Conservation (phyloP, 108 stramenopile genomes). For the Bacterosira constricta region DNA sequence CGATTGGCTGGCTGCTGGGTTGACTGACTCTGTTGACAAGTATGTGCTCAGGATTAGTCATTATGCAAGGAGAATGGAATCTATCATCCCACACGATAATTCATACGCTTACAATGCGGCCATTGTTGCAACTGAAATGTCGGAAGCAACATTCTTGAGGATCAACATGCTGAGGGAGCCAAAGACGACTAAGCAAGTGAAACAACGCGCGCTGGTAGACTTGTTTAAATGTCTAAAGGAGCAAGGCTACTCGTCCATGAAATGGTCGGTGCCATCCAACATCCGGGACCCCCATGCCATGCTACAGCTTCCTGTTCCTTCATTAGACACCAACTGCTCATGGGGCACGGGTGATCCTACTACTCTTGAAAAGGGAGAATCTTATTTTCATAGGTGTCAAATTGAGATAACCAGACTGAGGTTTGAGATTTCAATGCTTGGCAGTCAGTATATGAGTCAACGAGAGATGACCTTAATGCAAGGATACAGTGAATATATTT, state of each 20-base stretch:
- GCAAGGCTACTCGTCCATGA: conserved; percentile 69
- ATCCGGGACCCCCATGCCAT: conserved; percentile 62
- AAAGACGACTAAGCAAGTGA: conserved; percentile 86
- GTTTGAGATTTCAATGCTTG: conserved; percentile 70
- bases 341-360: not conserved
- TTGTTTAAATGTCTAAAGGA: conserved; percentile 83
- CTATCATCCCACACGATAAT: conserved; percentile 21
- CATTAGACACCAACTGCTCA: not conserved
- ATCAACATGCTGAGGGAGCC: conserved; percentile 71
- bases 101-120: conserved; percentile 54
- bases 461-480: conserved; percentile 77
- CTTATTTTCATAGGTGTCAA: conserved; percentile 68
- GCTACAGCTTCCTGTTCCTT: conserved; percentile 68
- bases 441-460: conserved; percentile 78
- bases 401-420: conserved; percentile 64
- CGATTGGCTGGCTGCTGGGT: conserved; percentile 31
- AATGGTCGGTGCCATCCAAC: conserved; percentile 74
- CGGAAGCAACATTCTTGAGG: conserved; percentile 82
- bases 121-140: conserved; percentile 54
- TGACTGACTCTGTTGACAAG: conserved; percentile 36
- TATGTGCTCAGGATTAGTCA: conserved; percentile 44
- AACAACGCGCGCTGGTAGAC: conserved; percentile 92
- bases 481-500: conserved; percentile 63
- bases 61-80: conserved; percentile 65
- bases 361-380: conserved; percentile 57